Evolutionary conservation across 768 basidiomycete genomes (phyloP), one percentile per base, ranked within the genome.

Genomic region (Leccinum truebloodii): DNA sequence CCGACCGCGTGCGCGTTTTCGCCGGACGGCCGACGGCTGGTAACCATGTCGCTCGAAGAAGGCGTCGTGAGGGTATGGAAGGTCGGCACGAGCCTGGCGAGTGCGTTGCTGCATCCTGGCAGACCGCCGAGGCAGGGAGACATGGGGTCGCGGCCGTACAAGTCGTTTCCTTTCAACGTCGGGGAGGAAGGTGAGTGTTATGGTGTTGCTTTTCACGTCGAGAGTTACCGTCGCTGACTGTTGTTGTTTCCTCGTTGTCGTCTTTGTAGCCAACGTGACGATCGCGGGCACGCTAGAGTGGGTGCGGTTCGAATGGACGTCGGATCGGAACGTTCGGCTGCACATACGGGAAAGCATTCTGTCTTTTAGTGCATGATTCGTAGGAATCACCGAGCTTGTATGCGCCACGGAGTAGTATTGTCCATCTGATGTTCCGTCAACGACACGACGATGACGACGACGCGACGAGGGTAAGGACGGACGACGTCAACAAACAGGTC

Each of bases 51-150:
- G 0, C 78, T 98, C 26, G 91, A 90, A 62, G 95, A 98, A 70
- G 86, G 86, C 28, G 79, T 83, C 4, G 89, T 94, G 6, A 81
- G 94, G 13, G 92, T 96, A 14, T 99, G 97, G 97, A 98, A 98
- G 69, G 95, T 98, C 6, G 96, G 97, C 0, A 81, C 86, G 9
- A 93, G 92, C 68, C 84, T 99, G 63, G 80, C 87, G 24, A 95
- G 94, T 63, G 52, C 34, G 26, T 87, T 98, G 72, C 95, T 98
- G 71, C 88, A 87, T 70, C 87, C 92, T 2, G 95, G 95, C 2
- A 90, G 89, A 7, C 95, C 94, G 2, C 96, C 97, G 6, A 79
- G 94, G 32, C 95, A 98, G 74, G 94, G 95, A 0, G 83, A 86
- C 65, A 79, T 83, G 26, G 90, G 93, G 16, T 88, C 89, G 0